phyloP scores from a whole-genome alignment of 257 asterid genomes.

The Rauvolfia tetraphylla region DNA sequence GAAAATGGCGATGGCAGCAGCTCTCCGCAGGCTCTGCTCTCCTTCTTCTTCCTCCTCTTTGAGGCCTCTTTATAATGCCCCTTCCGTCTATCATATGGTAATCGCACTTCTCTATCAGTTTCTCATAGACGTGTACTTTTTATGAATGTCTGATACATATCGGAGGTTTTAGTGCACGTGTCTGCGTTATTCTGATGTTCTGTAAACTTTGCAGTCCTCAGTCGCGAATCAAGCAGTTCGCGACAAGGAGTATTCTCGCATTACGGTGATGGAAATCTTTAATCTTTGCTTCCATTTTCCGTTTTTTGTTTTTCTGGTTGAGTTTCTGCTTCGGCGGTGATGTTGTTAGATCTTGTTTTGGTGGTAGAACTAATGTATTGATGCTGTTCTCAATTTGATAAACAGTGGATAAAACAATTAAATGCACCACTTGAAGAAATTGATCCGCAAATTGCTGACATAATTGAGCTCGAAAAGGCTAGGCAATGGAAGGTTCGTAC shows the following conservation, averaged over 20 bases:
- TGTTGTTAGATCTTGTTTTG: constrained; percentile 30
- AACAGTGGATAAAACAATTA: constrained; percentile 78
- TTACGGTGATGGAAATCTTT: constrained; percentile 40
- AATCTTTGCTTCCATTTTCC: not conserved
- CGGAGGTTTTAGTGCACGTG: constrained; percentile 1
- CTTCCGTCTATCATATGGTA: constrained; percentile 54
- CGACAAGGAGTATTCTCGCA: constrained; percentile 48
- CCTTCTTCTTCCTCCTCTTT: constrained; percentile 28
- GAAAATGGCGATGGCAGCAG: constrained; percentile 47
- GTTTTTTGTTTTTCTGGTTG: not conserved
- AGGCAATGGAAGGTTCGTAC: constrained; percentile 88
- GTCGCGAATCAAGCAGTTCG: constrained; percentile 51
- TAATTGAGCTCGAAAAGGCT: constrained; percentile 88
- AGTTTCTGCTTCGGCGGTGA: not conserved
- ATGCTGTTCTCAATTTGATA: constrained; percentile 15
- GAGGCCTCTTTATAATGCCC: constrained; percentile 31
- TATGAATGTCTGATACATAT: not conserved
- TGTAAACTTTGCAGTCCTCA: constrained; percentile 45
- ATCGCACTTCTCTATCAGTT: not conserved
- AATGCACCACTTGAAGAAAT: constrained; percentile 73
- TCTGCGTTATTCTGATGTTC: constrained; percentile 7
- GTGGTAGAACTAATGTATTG: not conserved
- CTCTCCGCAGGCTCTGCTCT: constrained; percentile 56
- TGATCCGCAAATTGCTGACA: constrained; percentile 85
- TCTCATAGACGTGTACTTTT: not conserved